Percentiles rank a stretch among this genome's conserved stretches.
Evolutionary conservation across 306 rosid genomes (phyloP).

Genomic region (Cyclanthera cordifolia): DNA sequence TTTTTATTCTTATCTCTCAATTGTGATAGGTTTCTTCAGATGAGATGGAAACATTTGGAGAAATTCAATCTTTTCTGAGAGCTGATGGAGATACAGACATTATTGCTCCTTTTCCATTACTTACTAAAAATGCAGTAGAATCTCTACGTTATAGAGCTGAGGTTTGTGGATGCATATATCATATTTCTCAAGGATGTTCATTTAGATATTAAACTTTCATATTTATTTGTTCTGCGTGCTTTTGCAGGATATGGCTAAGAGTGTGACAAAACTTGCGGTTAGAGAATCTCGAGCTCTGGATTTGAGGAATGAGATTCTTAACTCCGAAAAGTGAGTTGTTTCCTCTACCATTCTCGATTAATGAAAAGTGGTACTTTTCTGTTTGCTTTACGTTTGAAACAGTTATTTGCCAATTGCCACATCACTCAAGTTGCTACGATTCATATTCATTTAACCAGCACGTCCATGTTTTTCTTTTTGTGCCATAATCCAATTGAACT

Average conservation of each 20-base stretch:
- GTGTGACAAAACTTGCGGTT: slow-evolving; percentile 77
- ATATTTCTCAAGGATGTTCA: background rate
- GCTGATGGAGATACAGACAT: slow-evolving; percentile 46
- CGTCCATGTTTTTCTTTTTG: background rate
- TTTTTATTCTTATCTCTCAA: background rate
- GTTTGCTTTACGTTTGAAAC: background rate
- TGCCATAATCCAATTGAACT: background rate
- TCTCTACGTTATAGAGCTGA: slow-evolving; percentile 86
- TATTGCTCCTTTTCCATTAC: slow-evolving; percentile 57
- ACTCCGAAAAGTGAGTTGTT: slow-evolving; percentile 74
- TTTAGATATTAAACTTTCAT: slow-evolving; percentile 1
- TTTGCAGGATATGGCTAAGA: slow-evolving; percentile 69
- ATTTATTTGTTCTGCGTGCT: background rate
- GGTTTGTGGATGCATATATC: slow-evolving; percentile 29
- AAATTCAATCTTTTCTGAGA: slow-evolving; percentile 56
- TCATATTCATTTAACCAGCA: background rate
- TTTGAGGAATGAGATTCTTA: slow-evolving; percentile 85
- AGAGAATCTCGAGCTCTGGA: slow-evolving; percentile 84
- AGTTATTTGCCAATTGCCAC: too few species aligned
- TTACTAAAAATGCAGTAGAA: slow-evolving; percentile 70
- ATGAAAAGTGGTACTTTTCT: background rate
- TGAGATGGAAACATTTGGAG: slow-evolving; percentile 70
- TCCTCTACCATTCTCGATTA: background rate
- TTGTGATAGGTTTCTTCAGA: slow-evolving; percentile 59
- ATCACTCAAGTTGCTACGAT: background rate